Evolutionary conservation across 1,139 yeast species (phyloP), one percentile per base, ranked within the genome.

Genomic region (Debaryomycetaceae sp.): DNA sequence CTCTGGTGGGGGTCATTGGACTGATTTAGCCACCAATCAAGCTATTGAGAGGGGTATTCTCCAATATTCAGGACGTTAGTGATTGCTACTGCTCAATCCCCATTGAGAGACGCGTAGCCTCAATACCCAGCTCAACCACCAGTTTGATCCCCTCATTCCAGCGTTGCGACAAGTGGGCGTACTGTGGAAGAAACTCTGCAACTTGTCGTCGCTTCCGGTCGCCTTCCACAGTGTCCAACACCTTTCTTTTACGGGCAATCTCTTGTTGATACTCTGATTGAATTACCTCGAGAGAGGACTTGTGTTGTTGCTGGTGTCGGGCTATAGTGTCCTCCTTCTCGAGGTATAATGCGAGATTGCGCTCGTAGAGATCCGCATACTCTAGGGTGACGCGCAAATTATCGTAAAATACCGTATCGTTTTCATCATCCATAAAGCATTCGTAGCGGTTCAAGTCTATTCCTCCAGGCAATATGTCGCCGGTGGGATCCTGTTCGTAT

Each of bases 121-220:
- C 58, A n/a, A 56, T 43, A 13, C 58, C 55, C 27, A 53, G 33
- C 27, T 61, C 68, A 23, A 63, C 62, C 32, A 57, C 49, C 5
- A 55, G 39, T 30, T 46, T 46, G 20, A 64, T 43, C 3, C 67
- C 65, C 20, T 60, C 63, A 30, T 49, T 53, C 69, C 70, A 64
- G 33, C 58, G 40, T 15, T 45, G 45, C 19, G 49, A 41, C 27
- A 62, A 45, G 36, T 62, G 55, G 29, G 53, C 58, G 27, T 51
- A 43, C 14, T 53, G 60, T 1, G 68, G 64, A 32, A 47, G 43
- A 35, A 48, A 57, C 16, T 55, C 65, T 5, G 37, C 47, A 8
- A 44, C 30, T 40, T 62, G 70, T 32, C 61, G 45, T 33, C 47
- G 50, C 33, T 55, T 57, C 6, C 70, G 42, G 3, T 32, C 37